These are phyloP conservation scores for Ascodesmis nigricans DNA, from an alignment of 495 filamentous ascomycete species.

Conservation along the genomic window DNA sequence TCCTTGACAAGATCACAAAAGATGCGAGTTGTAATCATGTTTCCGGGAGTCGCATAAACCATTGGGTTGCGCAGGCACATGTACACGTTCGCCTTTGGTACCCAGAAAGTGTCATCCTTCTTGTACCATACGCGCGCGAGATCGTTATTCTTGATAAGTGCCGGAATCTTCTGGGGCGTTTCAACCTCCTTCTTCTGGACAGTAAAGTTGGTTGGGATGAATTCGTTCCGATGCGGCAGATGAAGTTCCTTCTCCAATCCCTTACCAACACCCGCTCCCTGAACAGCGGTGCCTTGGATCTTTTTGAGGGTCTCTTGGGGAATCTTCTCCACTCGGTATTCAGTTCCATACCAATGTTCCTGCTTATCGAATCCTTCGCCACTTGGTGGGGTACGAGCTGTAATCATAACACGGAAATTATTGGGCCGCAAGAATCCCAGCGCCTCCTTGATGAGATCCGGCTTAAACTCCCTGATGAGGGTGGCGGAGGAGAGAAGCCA, in stretches of 20 bases:
- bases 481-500: constrained; percentile 59
- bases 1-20: constrained; percentile 79
- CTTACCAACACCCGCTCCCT: constrained; percentile 23
- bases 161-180: constrained; percentile 50
- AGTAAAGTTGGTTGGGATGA: constrained; percentile 80
- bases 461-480: constrained; percentile 55
- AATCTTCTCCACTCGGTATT: constrained; percentile 70
- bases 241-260: constrained; percentile 50
- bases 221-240: constrained; percentile 84
- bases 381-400: constrained; percentile 62
- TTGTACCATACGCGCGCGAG: constrained; percentile 84
- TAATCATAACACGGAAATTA: constrained; percentile 66
- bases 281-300: constrained; percentile 39
- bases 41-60: constrained; percentile 52
- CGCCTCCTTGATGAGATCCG: constrained; percentile 50
- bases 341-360: constrained; percentile 96
- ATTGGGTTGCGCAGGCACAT: constrained; percentile 62
- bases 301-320: constrained; percentile 49
- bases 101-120: constrained; percentile 98
- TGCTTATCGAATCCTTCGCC: constrained; percentile 48
- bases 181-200: constrained; percentile 67
- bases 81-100: constrained; percentile 74
- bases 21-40: constrained; percentile 51
- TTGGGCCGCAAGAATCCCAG: constrained; percentile 59
- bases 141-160: constrained; percentile 71